These are phyloP conservation scores for Helianthus tuberosus DNA, from an alignment of 129 eudicot genomes.

Conservation along the genomic window DNA sequence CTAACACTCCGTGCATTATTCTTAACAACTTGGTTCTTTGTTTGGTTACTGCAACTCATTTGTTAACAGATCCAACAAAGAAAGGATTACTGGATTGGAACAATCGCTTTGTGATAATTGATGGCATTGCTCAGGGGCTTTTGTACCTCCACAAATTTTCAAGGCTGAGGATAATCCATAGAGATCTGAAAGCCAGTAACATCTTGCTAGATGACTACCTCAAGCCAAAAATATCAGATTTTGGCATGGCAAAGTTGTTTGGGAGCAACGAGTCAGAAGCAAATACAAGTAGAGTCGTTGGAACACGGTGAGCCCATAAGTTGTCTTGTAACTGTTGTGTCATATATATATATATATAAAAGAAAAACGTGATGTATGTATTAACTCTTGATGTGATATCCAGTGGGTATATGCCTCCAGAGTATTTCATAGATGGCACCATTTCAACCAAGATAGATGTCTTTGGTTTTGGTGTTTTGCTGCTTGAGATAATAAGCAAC, in stretches of 20 bases:
- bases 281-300: conserved; percentile 37
- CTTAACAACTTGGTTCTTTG: neutral
- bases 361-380: no score
- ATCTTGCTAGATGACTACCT: conserved; percentile 36
- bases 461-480: conserved; percentile 34
- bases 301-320: conserved; percentile 33
- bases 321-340: neutral
- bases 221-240: conserved; percentile 37
- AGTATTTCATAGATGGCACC: conserved; percentile 29
- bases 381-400: conserved; percentile 12
- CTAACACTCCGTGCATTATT: neutral
- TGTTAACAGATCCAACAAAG: conserved; percentile 20
- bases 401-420: conserved; percentile 40
- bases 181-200: conserved; percentile 41
- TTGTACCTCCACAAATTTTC: conserved; percentile 37
- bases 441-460: conserved; percentile 34
- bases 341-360: no score
- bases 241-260: conserved; percentile 39
- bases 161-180: conserved; percentile 38
- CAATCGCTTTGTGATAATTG: conserved; percentile 31
- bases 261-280: conserved; percentile 27
- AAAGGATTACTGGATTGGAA: conserved; percentile 32
- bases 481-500: conserved; percentile 36
- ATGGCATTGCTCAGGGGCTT: conserved; percentile 41
- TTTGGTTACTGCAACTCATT: neutral